Percentiles rank a stretch among this genome's conserved stretches.
phyloP scores from a whole-genome alignment of 768 basidiomycete genomes.

The Royoungia palumana region DNA sequence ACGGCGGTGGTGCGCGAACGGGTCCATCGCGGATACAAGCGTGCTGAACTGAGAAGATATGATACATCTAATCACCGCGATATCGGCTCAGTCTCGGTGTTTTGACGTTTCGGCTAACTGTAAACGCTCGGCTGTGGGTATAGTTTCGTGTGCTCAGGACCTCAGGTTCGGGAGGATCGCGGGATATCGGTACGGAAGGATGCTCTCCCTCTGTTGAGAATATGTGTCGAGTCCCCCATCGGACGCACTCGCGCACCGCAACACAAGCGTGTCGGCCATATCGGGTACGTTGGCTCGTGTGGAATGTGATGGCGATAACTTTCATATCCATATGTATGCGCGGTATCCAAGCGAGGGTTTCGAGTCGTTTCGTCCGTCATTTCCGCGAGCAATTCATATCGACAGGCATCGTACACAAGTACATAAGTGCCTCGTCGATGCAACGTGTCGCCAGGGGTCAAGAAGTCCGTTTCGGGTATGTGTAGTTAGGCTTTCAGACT shows the following conservation, averaged over 20 bases:
- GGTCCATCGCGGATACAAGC: constrained; percentile 8
- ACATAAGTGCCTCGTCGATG: constrained; percentile 23
- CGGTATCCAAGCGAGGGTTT: background rate
- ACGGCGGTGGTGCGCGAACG: background rate
- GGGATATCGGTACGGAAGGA: background rate
- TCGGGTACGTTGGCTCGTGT: no score
- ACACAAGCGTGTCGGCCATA: background rate
- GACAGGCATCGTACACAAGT: background rate
- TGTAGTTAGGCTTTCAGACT: no score
- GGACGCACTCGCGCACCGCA: background rate
- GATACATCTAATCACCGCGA: no score
- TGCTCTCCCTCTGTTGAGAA: no score
- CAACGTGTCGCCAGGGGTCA: constrained; percentile 24
- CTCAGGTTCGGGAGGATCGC: constrained; percentile 1
- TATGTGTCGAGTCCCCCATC: no score
- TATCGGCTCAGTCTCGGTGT: no score
- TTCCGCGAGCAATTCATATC: constrained; percentile 5
- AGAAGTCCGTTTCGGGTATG: background rate
- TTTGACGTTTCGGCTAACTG: background rate
- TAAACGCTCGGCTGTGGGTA: background rate
- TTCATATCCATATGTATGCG: no score
- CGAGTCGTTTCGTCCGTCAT: constrained; percentile 2
- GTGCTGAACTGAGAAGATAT: no score
- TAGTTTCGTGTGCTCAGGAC: no score
- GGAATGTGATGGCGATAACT: no score